Percentiles rank a stretch among this genome's conserved stretches.
Conservation (phyloP, 2,329 filamentous ascomycete species). For the Rutstroemia sp. region DNA sequence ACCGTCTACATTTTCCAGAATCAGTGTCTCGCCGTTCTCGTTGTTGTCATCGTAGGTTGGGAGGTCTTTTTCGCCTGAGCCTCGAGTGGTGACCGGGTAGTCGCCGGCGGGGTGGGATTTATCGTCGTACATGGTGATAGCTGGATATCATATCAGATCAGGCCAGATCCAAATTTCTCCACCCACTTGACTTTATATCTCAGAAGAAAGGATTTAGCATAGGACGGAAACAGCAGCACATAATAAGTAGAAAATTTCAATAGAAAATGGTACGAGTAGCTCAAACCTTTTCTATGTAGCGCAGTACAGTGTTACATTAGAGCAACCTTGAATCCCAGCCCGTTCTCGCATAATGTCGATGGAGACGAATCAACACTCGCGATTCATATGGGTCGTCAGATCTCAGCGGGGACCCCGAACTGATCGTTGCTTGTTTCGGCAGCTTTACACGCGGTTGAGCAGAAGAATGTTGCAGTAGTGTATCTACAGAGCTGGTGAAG, state of each 20-base stretch:
- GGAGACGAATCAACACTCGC: neutral
- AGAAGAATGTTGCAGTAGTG: neutral
- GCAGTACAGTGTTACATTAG: neutral
- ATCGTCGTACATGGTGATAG: conserved; percentile 13
- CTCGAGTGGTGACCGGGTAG: conserved; percentile 6
- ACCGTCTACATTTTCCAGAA: conserved; percentile 18
- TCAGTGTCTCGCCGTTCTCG: conserved; percentile 4
- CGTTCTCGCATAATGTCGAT: neutral
- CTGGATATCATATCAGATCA: too few species aligned
- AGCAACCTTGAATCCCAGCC: neutral
- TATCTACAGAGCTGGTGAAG: too few species aligned
- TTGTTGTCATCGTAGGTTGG: neutral
- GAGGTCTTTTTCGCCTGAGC: conserved; percentile 9
- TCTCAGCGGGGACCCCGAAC: neutral
- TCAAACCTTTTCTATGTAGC: too few species aligned
- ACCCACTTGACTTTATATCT: neutral
- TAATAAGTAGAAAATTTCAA: too few species aligned
- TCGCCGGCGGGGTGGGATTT: conserved; percentile 10
- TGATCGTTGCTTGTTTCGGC: neutral
- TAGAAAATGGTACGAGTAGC: too few species aligned
- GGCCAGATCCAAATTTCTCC: neutral
- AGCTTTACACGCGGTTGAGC: neutral
- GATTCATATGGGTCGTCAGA: neutral
- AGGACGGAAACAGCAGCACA: too few species aligned
- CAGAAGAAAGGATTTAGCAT: too few species aligned